Percentiles rank a stretch among this genome's conserved stretches.
phyloP scores from a whole-genome alignment of 2,329 filamentous ascomycete species.

The Raffaelea arxii region DNA sequence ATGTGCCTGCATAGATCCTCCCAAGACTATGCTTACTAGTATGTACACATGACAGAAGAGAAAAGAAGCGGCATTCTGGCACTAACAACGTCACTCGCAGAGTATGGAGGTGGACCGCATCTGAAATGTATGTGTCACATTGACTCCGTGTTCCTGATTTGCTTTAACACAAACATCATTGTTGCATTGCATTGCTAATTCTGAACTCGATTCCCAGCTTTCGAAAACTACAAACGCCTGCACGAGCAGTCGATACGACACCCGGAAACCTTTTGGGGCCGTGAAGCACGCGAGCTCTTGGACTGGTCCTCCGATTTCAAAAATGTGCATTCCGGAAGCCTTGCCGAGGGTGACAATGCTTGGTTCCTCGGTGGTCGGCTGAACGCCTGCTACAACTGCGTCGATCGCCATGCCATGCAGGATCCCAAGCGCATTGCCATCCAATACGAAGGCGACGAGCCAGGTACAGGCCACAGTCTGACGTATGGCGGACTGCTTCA shows the following conservation, averaged over 20 bases:
- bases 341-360: constrained; percentile 71
- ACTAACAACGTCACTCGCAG: no score
- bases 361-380: constrained; percentile 93
- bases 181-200: no score
- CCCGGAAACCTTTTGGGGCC: constrained; percentile 84
- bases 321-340: constrained; percentile 70
- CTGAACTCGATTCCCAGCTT: no score
- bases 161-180: no score
- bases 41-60: no score
- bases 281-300: constrained; percentile 76
- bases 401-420: constrained; percentile 93
- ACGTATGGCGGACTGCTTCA: constrained; percentile 89
- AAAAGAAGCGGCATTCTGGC: no score
- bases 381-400: constrained; percentile 95
- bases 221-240: constrained; percentile 58
- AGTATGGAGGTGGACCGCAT: no score
- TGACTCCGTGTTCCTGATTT: no score
- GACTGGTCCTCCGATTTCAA: constrained; percentile 88
- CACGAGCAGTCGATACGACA: constrained; percentile 82
- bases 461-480: constrained; percentile 74
- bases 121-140: no score
- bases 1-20: no score
- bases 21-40: no score
- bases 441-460: constrained; percentile 97
- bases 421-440: constrained; percentile 89